Evolutionary conservation across 495 filamentous ascomycete species (phyloP).

Genomic region (Hypoxylon crocopeplum): DNA sequence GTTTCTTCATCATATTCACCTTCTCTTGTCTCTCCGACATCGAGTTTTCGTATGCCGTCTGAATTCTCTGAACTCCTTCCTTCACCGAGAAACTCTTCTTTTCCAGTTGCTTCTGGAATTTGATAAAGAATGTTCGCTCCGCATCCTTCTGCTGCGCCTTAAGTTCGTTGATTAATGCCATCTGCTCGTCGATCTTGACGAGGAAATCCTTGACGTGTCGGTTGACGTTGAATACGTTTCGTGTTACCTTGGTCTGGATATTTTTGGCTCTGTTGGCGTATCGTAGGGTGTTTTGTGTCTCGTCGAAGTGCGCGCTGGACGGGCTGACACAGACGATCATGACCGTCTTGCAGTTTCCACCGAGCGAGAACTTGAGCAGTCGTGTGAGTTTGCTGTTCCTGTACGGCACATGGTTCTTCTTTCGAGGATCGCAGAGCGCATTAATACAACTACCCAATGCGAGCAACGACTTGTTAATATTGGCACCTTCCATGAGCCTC

Average conservation of each 20-base stretch:
- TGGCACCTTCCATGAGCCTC: conserved; percentile 89
- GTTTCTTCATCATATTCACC: conserved; percentile 77
- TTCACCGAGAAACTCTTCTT: conserved; percentile 80
- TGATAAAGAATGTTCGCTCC: conserved; percentile 84
- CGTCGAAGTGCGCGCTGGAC: conserved; percentile 95
- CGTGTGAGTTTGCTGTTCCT: conserved; percentile 97
- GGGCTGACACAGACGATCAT: conserved; percentile 99
- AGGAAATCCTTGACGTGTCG: conserved; percentile 98
- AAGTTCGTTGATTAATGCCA: conserved; percentile 90
- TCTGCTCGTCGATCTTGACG: conserved; percentile 95
- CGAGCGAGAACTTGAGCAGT: conserved; percentile 94
- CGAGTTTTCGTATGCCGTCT: conserved; percentile 84
- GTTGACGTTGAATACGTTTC: conserved; percentile 99
- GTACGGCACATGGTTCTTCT: conserved; percentile 94
- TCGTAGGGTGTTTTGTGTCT: conserved; percentile 97
- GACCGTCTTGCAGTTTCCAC: conserved; percentile 97
- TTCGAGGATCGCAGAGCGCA: conserved; percentile 91
- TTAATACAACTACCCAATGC: conserved; percentile 98
- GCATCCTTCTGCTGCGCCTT: conserved; percentile 89
- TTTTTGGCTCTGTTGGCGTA: conserved; percentile 99
- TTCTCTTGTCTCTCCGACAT: conserved; percentile 80
- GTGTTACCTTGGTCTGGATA: conserved; percentile 98
- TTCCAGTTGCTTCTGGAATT: conserved; percentile 85
- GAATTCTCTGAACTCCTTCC: conserved; percentile 82
- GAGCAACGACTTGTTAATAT: conserved; percentile 98